These are phyloP conservation scores for Cenchrus purpureus DNA, from an alignment of 176 grass and related monocot genomes.

Conservation along the genomic window DNA sequence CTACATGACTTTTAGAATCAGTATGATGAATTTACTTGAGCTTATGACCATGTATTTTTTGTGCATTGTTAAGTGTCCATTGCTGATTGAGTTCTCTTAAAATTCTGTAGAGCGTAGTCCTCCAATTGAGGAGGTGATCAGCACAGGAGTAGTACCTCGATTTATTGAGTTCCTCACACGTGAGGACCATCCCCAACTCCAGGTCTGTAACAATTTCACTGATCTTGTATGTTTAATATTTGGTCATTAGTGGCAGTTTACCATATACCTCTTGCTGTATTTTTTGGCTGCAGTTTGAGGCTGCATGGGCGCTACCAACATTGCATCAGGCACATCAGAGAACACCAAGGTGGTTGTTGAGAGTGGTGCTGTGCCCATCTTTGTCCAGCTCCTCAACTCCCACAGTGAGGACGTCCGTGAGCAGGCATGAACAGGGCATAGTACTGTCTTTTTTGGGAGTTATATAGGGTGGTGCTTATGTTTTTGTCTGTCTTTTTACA, in stretches of 20 bases:
- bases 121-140: constrained; percentile 91
- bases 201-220: constrained; percentile 46
- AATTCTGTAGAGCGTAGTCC: constrained; percentile 73
- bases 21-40: neutral
- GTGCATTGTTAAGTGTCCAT: neutral
- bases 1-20: neutral
- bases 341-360: constrained; percentile 94
- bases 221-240: neutral
- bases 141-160: constrained; percentile 80
- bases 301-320: constrained; percentile 95
- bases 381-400: constrained; percentile 82
- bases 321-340: constrained; percentile 91
- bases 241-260: neutral
- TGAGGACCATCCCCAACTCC: constrained; percentile 92
- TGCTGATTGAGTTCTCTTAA: constrained; percentile 20
- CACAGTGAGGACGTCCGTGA: constrained; percentile 86
- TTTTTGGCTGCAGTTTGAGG: constrained; percentile 75
- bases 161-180: constrained; percentile 88
- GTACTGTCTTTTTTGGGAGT: neutral
- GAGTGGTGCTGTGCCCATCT: constrained; percentile 79
- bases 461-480: neutral
- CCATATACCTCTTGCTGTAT: neutral
- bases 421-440: constrained; percentile 48
- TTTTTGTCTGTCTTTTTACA: constrained; percentile 37
- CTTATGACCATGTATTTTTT: neutral